A percentile compares a stretch with the other conserved stretches of the same genome.
These are phyloP conservation scores for Lycium ferocissimum DNA, from an alignment of 257 asterid genomes.

Conservation along the genomic window DNA sequence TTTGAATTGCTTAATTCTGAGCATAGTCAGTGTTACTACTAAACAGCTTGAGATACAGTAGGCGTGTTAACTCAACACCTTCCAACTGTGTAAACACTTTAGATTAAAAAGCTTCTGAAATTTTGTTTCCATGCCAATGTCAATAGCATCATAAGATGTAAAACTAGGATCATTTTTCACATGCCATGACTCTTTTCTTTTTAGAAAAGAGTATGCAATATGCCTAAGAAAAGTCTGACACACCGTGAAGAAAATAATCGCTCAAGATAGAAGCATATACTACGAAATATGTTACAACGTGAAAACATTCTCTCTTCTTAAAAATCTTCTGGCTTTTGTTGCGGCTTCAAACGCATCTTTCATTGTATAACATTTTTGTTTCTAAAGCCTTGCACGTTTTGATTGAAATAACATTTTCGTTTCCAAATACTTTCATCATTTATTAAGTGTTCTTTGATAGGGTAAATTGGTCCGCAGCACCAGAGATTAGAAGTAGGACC, in stretches of 20 bases:
- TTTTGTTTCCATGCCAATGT: background rate
- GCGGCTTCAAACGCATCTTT: background rate
- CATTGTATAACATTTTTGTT: background rate
- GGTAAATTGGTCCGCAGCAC: background rate
- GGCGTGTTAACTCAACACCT: background rate
- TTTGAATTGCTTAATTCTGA: constrained; percentile 3
- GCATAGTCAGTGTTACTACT: background rate
- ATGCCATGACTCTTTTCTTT: background rate
- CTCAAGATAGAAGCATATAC: background rate
- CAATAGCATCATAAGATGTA: constrained; percentile 7
- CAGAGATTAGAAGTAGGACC: background rate
- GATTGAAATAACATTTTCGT: background rate
- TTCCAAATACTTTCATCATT: background rate
- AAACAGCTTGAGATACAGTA: background rate
- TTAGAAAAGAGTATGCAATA: background rate
- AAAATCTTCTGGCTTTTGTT: background rate
- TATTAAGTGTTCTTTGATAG: background rate
- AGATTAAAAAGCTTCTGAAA: background rate
- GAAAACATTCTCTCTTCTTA: background rate
- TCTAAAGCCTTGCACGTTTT: background rate
- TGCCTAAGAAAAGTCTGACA: background rate
- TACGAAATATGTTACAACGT: background rate
- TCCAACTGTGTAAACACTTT: background rate
- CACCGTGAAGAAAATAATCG: background rate
- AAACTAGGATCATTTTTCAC: background rate